Evolutionary conservation across 2,329 filamentous ascomycete species (phyloP).

Genomic region (Neocucurbitaria cava): DNA sequence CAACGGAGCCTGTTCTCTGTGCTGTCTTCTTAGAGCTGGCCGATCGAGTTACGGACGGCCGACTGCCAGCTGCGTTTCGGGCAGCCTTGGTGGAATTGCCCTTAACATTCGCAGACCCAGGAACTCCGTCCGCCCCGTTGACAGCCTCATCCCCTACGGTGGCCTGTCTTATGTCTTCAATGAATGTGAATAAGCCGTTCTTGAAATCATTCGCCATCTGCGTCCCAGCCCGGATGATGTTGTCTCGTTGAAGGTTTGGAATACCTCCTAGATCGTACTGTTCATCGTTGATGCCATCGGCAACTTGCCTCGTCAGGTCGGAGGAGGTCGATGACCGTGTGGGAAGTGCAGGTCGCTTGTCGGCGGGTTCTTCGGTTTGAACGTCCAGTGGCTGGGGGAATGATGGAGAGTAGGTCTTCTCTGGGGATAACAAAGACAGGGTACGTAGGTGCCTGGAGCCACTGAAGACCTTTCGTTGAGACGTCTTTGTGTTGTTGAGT

Average conservation of each 20-base stretch:
- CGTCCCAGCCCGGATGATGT: slow-evolving; percentile 59
- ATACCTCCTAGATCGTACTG: slow-evolving; percentile 40
- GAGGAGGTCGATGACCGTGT: slow-evolving; percentile 40
- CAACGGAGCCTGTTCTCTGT: slow-evolving; percentile 44
- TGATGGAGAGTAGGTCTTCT: slow-evolving; percentile 45
- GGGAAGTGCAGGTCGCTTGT: slow-evolving; percentile 18
- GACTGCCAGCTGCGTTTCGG: slow-evolving; percentile 39
- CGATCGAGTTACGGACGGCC: slow-evolving; percentile 39
- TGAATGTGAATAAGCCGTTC: slow-evolving; percentile 89
- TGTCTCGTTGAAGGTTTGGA: slow-evolving; percentile 45
- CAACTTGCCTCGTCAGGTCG: slow-evolving; percentile 37
- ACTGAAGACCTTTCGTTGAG: slow-evolving; percentile 67
- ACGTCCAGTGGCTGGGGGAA: slow-evolving; percentile 50
- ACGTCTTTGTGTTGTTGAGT: slow-evolving; percentile 58
- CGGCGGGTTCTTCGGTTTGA: slow-evolving; percentile 31
- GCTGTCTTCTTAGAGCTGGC: slow-evolving; percentile 42
- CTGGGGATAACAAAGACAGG: slow-evolving; percentile 82
- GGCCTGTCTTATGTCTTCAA: slow-evolving; percentile 93
- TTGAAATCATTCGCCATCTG: slow-evolving; percentile 90
- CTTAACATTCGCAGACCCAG: slow-evolving; percentile 38
- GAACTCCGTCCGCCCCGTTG: slow-evolving; percentile 43
- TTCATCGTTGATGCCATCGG: slow-evolving; percentile 33
- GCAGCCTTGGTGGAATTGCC: slow-evolving; percentile 33
- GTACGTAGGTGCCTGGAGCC: slow-evolving; percentile 68
- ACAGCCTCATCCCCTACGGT: slow-evolving; percentile 93